phyloP scores from a whole-genome alignment of 257 asterid species.

The Solanum paucissectum region DNA sequence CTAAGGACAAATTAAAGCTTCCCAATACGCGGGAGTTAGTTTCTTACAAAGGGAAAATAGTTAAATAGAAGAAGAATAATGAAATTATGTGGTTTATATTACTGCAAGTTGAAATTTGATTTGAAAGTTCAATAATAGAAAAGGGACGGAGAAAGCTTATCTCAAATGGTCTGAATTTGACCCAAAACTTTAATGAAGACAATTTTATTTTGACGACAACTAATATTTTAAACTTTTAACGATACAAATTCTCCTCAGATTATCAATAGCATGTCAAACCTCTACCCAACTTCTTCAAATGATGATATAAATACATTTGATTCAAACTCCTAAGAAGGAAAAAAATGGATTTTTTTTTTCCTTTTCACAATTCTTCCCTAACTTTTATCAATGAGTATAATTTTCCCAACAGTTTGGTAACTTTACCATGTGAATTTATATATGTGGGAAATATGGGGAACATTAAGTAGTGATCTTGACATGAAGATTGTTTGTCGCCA shows the following conservation, averaged over 20 bases:
- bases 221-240: background rate
- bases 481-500: background rate
- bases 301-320: background rate
- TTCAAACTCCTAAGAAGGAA: background rate
- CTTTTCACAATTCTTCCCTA: background rate
- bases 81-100: no score
- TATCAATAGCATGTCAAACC: background rate
- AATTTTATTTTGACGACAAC: rapidly evolving
- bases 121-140: background rate
- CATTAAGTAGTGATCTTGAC: background rate
- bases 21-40: background rate
- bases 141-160: background rate
- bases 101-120: no score
- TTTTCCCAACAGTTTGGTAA: background rate
- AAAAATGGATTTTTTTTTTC: background rate
- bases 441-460: background rate
- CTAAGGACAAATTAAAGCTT: background rate
- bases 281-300: background rate
- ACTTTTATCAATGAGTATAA: background rate
- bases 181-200: background rate
- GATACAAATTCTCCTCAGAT: background rate
- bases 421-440: background rate
- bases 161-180: background rate
- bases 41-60: background rate
- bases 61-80: background rate